A percentile compares a stretch with the other conserved stretches of the same genome.
phyloP scores from a whole-genome alignment of 495 filamentous ascomycete genomes.

The Penicillium paradoxum region DNA sequence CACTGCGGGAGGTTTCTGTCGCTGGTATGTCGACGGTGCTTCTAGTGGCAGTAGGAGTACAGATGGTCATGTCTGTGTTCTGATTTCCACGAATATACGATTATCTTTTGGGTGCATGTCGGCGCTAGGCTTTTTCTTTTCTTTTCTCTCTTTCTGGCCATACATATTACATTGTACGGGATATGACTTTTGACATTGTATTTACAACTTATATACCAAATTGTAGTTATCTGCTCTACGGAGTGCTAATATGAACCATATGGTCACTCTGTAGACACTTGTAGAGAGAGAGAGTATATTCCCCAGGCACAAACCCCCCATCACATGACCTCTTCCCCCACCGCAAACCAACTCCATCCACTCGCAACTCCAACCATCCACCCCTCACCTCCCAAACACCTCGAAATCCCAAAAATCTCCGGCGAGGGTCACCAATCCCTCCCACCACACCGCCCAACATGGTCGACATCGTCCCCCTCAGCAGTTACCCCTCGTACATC shows the following conservation, averaged over 20 bases:
- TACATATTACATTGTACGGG: background rate
- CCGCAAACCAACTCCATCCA: constrained; percentile 7
- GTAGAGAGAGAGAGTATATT: background rate
- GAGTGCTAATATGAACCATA: no score
- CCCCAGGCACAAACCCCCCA: background rate
- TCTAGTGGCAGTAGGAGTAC: constrained; percentile 22
- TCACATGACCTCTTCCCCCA: constrained; percentile 15
- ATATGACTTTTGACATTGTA: background rate
- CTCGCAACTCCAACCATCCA: background rate
- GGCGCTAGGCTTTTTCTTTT: constrained; percentile 1
- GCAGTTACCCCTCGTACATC: constrained; percentile 48
- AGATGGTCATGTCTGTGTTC: constrained; percentile 23
- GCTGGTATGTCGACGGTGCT: constrained; percentile 20
- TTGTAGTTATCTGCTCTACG: background rate
- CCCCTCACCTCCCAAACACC: background rate
- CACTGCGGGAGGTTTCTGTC: constrained; percentile 19
- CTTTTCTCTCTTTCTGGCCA: background rate
- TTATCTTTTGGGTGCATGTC: constrained; percentile 5
- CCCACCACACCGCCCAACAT: constrained; percentile 26
- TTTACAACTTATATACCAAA: background rate
- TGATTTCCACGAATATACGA: constrained; percentile 17
- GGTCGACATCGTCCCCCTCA: constrained; percentile 50
- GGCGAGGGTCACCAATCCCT: background rate
- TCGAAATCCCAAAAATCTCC: background rate
- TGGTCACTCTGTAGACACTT: no score